phyloP scores from a whole-genome alignment of 148 eudicot species.

The Silene latifolia region DNA sequence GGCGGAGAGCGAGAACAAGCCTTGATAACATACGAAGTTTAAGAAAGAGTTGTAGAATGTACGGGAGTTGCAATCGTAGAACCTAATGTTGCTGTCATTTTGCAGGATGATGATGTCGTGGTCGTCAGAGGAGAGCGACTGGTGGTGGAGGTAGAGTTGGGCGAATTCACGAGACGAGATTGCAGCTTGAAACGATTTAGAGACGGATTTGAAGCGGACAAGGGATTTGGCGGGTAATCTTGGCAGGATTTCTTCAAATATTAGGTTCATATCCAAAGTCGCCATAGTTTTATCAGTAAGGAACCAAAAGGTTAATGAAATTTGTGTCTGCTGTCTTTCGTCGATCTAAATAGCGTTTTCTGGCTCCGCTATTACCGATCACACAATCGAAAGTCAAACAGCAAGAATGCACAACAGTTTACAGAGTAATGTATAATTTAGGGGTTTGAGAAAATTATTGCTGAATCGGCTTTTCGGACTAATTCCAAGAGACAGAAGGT shows the following conservation, averaged over 20 bases:
- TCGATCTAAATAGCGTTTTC: not conserved
- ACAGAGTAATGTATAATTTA: too few relatives aligned
- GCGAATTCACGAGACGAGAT: not conserved
- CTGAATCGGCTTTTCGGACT: not conserved
- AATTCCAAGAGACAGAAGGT: too few relatives aligned
- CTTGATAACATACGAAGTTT: too few relatives aligned
- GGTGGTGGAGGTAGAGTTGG: not conserved
- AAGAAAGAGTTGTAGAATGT: too few relatives aligned
- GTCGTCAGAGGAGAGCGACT: too few relatives aligned
- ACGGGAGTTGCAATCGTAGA: too few relatives aligned
- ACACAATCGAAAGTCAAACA: too few relatives aligned
- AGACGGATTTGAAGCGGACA: conserved; percentile 3
- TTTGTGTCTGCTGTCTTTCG: too few relatives aligned
- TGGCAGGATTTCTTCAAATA: not conserved
- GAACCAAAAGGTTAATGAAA: not conserved
- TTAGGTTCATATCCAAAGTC: not conserved
- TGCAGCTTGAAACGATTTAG: not conserved
- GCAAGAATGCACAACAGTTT: too few relatives aligned
- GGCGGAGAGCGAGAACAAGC: not conserved
- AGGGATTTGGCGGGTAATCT: not conserved
- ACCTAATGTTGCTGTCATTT: too few relatives aligned
- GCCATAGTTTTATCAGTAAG: not conserved
- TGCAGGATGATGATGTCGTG: not conserved
- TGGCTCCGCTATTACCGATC: not conserved
- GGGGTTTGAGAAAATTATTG: too few relatives aligned